These are phyloP conservation scores for Pseudocercospora musae DNA, from an alignment of 2,329 filamentous ascomycete species.

Conservation along the genomic window DNA sequence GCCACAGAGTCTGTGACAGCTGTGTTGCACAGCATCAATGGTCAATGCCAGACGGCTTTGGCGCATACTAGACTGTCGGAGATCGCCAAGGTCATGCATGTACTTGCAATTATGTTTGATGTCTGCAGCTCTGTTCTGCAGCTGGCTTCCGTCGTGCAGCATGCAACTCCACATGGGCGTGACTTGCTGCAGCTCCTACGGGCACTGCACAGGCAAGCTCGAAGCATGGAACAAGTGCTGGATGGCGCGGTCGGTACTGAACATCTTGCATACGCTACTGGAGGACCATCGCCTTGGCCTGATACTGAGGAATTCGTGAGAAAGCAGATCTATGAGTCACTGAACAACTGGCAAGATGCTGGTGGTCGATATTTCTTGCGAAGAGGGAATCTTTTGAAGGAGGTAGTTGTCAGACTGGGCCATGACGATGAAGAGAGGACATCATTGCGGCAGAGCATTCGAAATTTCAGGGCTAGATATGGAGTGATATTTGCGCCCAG, in stretches of 20 bases:
- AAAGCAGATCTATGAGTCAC: slow-evolving; percentile 43
- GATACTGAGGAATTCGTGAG: slow-evolving; percentile 28
- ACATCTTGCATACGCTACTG: background rate
- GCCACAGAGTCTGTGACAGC: slow-evolving; percentile 12
- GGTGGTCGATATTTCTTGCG: slow-evolving; percentile 48
- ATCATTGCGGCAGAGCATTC: slow-evolving; percentile 8
- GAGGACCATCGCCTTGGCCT: slow-evolving; percentile 8
- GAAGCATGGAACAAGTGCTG: slow-evolving; percentile 3
- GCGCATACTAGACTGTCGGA: slow-evolving; percentile 11
- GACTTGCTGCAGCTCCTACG: slow-evolving; percentile 8
- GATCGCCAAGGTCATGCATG: slow-evolving; percentile 13
- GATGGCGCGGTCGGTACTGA: background rate
- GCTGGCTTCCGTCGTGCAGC: slow-evolving; percentile 15
- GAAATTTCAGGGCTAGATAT: slow-evolving; percentile 9
- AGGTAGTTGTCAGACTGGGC: slow-evolving; percentile 42
- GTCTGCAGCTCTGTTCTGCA: slow-evolving; percentile 17
- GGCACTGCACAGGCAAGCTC: slow-evolving; percentile 2
- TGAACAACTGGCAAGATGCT: slow-evolving; percentile 47
- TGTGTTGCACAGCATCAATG: slow-evolving; percentile 19
- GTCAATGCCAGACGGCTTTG: slow-evolving; percentile 12
- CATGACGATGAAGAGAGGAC: slow-evolving; percentile 17
- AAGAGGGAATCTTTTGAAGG: slow-evolving; percentile 43
- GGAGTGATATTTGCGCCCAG: slow-evolving; percentile 7
- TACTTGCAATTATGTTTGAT: slow-evolving; percentile 13
- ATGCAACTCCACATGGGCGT: slow-evolving; percentile 3